Evolutionary conservation across 805 yeast species (phyloP), one percentile per base, ranked within the genome.

Genomic region (Candida qinlingensis): DNA sequence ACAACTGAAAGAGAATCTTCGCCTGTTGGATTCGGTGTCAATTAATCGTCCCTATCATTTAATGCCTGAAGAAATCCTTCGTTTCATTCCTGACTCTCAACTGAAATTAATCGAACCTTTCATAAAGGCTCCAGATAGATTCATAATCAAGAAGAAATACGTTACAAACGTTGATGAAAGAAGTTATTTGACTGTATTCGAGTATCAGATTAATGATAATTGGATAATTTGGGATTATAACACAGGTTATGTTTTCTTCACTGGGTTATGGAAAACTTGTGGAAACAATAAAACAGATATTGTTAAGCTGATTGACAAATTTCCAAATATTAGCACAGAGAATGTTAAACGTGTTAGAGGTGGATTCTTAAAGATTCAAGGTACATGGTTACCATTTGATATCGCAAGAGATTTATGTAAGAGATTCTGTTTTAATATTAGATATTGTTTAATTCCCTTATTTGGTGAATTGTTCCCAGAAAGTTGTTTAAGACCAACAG

Each of bases 301-400:
- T 40, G 87, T 84, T 47, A 82, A 81, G 64, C 68, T 87, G 40
- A 69, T 87, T n/a, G 64, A 57, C 33, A 54, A 52, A 39, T 52
- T 56, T 26, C 61, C 62, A 2, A 55, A 57, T 37, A 48, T 55
- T 4, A 42, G 36, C 9, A 40, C 56, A 5, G 48, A 59, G 5
- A 54, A 65, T 11, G 60, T 70, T 34, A 80, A 80, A 57, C 76
- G 96, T 44, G 88, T 90, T 12, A 72, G 97, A 47, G 97, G 97
- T 42, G 97, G 97, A 3, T 88, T 81, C 59, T 75, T 90, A 54
- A 89, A 89, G 70, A 88, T 91, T 55, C 97, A 90, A 68, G 97
- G 97, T 4, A 88, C 96, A 7, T 91, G 97, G 97, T 68, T 89
- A 37, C 92, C 96, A 2, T 84, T 68, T 59, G 77, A 75, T 8